Conservation (phyloP, 345 rosid genomes). For the Turritis glabra region DNA sequence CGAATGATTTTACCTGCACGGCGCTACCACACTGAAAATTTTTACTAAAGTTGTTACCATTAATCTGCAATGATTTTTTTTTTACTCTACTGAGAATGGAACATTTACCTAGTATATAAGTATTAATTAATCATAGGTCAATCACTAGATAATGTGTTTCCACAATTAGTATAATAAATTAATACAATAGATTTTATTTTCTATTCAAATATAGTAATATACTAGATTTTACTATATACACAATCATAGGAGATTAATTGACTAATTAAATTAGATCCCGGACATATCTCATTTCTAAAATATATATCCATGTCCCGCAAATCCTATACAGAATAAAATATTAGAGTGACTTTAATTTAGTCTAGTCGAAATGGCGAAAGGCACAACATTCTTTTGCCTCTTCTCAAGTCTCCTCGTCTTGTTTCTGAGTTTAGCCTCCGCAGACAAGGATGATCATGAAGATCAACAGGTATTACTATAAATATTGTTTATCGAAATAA, state of each 20-base stretch:
- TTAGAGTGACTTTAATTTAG: not conserved
- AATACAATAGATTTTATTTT: not conserved
- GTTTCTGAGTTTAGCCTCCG: not conserved
- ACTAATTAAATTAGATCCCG: not conserved
- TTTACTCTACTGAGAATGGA: too few species aligned
- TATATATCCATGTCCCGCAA: not conserved
- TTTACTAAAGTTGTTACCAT: too few species aligned
- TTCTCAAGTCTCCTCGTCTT: conserved; percentile 18
- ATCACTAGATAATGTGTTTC: not conserved
- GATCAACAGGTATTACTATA: conserved; percentile 7
- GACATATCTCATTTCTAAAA: not conserved
- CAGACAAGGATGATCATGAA: not conserved
- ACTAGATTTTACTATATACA: not conserved
- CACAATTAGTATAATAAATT: not conserved
- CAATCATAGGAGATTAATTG: not conserved
- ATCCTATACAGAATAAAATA: not conserved
- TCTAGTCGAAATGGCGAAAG: conserved; percentile 4
- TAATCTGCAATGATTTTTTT: too few species aligned
- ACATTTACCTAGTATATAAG: too few species aligned
- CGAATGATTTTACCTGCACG: too few species aligned
- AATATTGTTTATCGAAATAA: not conserved
- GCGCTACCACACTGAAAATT: too few species aligned
- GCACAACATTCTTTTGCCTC: not conserved
- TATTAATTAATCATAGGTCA: not conserved
- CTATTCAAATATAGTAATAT: not conserved